Base-by-base conservation (phyloP, 208 protist species). In the Trypanosoma caninum region DNA sequence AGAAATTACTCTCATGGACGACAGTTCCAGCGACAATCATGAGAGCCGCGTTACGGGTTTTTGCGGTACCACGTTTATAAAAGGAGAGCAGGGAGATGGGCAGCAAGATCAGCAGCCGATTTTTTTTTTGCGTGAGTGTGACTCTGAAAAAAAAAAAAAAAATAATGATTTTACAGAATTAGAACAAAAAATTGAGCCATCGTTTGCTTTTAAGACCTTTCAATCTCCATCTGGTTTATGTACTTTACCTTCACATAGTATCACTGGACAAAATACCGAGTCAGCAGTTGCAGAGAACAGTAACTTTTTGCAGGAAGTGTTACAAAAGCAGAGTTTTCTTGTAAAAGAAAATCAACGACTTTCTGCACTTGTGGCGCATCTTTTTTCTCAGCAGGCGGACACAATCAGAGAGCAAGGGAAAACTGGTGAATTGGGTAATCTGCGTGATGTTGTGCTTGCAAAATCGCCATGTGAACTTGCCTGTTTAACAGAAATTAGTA, bases 331-430 rank as follows among this genome's bases (percentile, higher is more conserved):
- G 25, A 27, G 9, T 38, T 7, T 28, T 33, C 18, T 66, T 23
- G 1, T 30, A 1, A 14, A 35, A 37, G 60, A 66, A 42, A 66
- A 66, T 42, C 38, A 57, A 20, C 37, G 20, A 33, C 28, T 66
- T 16, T 51, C 51, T 20, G 60, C 50, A 10, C 35, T 56, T 35
- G 8, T 66, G 22, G 48, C 41, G 8, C 13, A n/a, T 2, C 30
- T 59, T 5, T 50, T 40, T 8, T 59, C 40, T 16, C 60, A 51
- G 28, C 37, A 66, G 18, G 60, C 60, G 7, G 60, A 57, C 14
- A 30, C 5, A 8, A 11, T 27, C 7, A 34, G n/a, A 20, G 37
- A 35, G 25, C 14, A 42, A 54, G 18, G 22, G n/a, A 7, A 18
- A 8, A 16, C 22, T 34, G 42, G 11, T 41, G 28, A 30, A 48